Conservation (phyloP, 768 basidiomycete genomes). For the Russula olivacea region DNA sequence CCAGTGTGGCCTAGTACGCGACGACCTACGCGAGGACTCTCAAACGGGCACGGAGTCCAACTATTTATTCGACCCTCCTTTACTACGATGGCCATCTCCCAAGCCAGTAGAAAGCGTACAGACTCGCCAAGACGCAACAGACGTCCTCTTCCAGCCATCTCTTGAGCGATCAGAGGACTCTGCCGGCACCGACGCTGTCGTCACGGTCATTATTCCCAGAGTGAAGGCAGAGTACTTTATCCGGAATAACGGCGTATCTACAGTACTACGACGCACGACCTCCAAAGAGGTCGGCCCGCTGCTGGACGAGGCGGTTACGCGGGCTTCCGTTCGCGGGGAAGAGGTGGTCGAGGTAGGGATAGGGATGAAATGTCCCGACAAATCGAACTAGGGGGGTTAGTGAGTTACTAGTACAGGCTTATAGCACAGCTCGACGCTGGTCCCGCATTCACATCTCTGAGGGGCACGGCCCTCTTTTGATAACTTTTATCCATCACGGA, state of each 20-base stretch:
- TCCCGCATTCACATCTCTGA: background rate
- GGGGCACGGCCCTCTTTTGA: background rate
- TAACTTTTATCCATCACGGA: background rate
- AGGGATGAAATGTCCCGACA: background rate
- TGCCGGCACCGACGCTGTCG: background rate
- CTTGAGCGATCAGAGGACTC: background rate
- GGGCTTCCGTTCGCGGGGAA: background rate
- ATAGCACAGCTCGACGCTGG: too few relatives aligned
- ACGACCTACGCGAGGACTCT: background rate
- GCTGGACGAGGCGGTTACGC: background rate
- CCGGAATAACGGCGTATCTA: background rate
- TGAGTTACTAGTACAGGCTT: too few relatives aligned
- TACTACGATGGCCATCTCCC: background rate
- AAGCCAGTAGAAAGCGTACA: constrained; percentile 1
- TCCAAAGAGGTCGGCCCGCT: background rate
- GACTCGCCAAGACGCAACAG: constrained; percentile 13
- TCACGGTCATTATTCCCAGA: background rate
- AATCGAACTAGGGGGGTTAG: background rate
- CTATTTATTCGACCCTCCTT: constrained; percentile 6
- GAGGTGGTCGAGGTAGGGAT: background rate
- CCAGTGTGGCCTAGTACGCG: background rate
- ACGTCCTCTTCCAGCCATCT: constrained; percentile 8
- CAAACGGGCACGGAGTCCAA: constrained; percentile 6
- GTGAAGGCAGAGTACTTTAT: background rate
- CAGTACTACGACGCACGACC: background rate